Evolutionary conservation across 2,329 filamentous ascomycete genomes (phyloP), one percentile per base, ranked within the genome.

Genomic region (Dothistroma septosporum): DNA sequence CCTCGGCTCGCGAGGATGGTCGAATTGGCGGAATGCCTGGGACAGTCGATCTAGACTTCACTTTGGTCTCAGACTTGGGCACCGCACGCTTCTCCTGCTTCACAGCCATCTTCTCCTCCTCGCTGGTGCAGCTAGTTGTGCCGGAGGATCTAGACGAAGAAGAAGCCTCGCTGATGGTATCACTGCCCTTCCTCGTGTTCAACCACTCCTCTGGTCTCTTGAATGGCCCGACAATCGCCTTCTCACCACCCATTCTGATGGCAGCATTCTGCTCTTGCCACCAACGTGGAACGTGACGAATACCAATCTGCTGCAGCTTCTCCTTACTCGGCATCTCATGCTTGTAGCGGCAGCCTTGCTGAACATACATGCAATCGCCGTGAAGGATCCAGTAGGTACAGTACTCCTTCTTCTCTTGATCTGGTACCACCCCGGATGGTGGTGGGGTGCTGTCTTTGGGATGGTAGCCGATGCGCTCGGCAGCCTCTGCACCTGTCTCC

Each of bases 361-460:
- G 90, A 3, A 84, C 87, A 74, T 91, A 97, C 63, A 89, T 89
- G 73, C 92, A 97, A 48, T 90, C 85, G 21, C 91, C 92, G 61
- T 89, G 87, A 68, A 90, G 87, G 58, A 96, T 87, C 92, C 92
- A 97, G 75, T 93, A 91, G 61, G 91, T 90, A 76, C 92, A 96
- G 75, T 89, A 96, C 24, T 88, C 78, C 73, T 96, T 96, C 69
- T 83, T 85, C 6, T 76, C 74, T 5, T 70, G 70, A 11, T 78
- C 74, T 19, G 76, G 76, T 19, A 73, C 65, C n/a, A 70, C 66
- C 22, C 76, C 75, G 0, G 77, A 77, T 2, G 76, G 74, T 5
- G 73, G 67, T 11, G 69, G 65, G 3, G 58, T 57, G 60, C 24
- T 62, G 59, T 53, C 53, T 12, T 55, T 54, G 22, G 60, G 54